Evolutionary conservation across 495 filamentous ascomycete genomes (phyloP).

Genomic region (Xylaria sp.): DNA sequence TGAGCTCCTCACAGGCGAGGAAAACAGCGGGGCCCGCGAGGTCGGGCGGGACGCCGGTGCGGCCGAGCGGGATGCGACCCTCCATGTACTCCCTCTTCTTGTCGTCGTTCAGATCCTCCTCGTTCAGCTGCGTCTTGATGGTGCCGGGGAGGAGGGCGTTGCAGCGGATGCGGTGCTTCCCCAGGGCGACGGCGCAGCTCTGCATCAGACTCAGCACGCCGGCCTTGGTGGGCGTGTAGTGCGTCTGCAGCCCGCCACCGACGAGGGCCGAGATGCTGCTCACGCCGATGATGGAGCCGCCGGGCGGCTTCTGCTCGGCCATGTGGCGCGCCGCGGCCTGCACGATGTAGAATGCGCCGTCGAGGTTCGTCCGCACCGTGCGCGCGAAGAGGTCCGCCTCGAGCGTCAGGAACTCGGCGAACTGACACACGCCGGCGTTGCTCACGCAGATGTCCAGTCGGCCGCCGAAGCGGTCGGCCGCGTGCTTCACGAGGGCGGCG

Average conservation of each 20-base stretch:
- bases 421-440: constrained; percentile 88
- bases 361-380: constrained; percentile 79
- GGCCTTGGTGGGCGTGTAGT: constrained; percentile 93
- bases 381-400: constrained; percentile 65
- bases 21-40: constrained; percentile 86
- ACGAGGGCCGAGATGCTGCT: constrained; percentile 86
- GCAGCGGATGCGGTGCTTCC: constrained; percentile 77
- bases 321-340: constrained; percentile 86
- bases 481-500: constrained; percentile 59
- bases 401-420: constrained; percentile 81
- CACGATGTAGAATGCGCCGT: constrained; percentile 83
- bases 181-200: constrained; percentile 78
- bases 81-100: constrained; percentile 85
- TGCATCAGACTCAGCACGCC: constrained; percentile 87
- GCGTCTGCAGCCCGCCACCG: constrained; percentile 78
- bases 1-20: constrained; percentile 78
- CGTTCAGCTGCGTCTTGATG: constrained; percentile 85
- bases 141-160: constrained; percentile 89
- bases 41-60: constrained; percentile 72
- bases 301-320: constrained; percentile 64
- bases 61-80: constrained; percentile 78
- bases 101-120: constrained; percentile 74
- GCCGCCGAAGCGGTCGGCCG: constrained; percentile 62
- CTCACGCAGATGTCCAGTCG: constrained; percentile 81
- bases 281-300: constrained; percentile 84